Percentiles rank a stretch among this genome's conserved stretches.
Evolutionary conservation across 2,329 filamentous ascomycete species (phyloP).

Genomic region (Ceratocystis huliohia): DNA sequence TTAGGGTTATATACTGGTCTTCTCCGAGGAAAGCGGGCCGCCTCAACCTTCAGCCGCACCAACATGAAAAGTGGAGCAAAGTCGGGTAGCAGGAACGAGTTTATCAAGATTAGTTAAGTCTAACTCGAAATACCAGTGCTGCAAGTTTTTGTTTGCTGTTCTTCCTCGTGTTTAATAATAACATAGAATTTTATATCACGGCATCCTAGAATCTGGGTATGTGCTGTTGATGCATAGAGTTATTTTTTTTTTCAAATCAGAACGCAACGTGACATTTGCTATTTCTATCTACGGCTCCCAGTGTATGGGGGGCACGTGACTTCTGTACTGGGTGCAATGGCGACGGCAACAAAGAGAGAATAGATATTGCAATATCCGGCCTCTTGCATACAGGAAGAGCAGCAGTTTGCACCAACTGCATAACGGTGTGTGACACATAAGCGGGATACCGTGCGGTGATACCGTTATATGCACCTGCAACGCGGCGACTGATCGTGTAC

Average conservation of each 20-base stretch:
- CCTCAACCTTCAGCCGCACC: background rate
- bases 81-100: background rate
- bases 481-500: background rate
- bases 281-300: background rate
- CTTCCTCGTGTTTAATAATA: background rate
- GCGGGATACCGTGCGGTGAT: too few species aligned
- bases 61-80: background rate
- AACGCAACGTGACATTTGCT: constrained; percentile 2
- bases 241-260: background rate
- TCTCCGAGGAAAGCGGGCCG: background rate
- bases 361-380: too few species aligned
- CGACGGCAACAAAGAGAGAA: too few species aligned
- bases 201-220: background rate
- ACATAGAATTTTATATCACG: too few species aligned
- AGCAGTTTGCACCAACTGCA: too few species aligned
- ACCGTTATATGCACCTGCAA: background rate
- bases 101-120: constrained; percentile 2
- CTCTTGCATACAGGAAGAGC: too few species aligned
- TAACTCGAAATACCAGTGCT: background rate
- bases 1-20: too few species aligned
- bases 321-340: too few species aligned
- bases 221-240: background rate
- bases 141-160: background rate
- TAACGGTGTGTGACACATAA: too few species aligned
- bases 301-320: background rate